Percentiles rank a stretch among this genome's conserved stretches.
phyloP scores from a whole-genome alignment of 2,329 filamentous ascomycete species.

The Lasiodiplodia sp. region DNA sequence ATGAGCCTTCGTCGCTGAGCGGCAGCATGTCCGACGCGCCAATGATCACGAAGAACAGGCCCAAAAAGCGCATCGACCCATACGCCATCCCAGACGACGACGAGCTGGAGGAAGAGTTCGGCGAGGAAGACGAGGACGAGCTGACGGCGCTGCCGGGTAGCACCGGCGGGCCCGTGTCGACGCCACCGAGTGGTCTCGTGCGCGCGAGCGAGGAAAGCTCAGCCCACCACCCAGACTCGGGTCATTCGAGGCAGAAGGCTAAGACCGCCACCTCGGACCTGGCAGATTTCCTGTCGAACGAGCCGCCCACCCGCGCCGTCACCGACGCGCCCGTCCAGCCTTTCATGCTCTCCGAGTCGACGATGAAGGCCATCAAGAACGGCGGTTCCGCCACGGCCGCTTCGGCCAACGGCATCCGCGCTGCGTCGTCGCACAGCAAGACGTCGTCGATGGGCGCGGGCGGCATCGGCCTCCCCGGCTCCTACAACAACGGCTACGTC shows the following conservation, averaged over 20 bases:
- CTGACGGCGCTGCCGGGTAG: conserved; percentile 52
- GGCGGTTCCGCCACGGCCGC: conserved; percentile 29
- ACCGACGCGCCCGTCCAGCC: conserved; percentile 38
- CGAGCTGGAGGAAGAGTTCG: conserved; percentile 34
- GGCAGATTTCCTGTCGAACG: conserved; percentile 76
- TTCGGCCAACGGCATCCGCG: conserved; percentile 31
- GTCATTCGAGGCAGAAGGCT: conserved; percentile 35
- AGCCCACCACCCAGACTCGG: conserved; percentile 15
- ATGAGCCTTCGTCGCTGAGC: conserved; percentile 43
- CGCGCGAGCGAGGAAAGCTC: conserved; percentile 36
- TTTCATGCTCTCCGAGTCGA: conserved; percentile 35
- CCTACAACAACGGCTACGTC: neutral
- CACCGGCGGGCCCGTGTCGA: conserved; percentile 6
- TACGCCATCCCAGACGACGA: conserved; percentile 81
- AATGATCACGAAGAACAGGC: conserved; percentile 41
- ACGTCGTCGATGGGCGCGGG: neutral
- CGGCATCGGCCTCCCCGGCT: neutral
- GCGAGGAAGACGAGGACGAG: conserved; percentile 67
- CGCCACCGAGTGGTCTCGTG: conserved; percentile 34
- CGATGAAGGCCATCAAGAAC: conserved; percentile 22
- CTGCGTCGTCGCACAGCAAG: conserved; percentile 36
- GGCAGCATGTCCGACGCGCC: conserved; percentile 19
- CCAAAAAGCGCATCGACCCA: conserved; percentile 80
- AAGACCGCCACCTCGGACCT: conserved; percentile 59
- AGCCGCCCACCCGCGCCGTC: conserved; percentile 58